phyloP scores from a whole-genome alignment of 805 yeast species.

The Teunomyces panamensis region DNA sequence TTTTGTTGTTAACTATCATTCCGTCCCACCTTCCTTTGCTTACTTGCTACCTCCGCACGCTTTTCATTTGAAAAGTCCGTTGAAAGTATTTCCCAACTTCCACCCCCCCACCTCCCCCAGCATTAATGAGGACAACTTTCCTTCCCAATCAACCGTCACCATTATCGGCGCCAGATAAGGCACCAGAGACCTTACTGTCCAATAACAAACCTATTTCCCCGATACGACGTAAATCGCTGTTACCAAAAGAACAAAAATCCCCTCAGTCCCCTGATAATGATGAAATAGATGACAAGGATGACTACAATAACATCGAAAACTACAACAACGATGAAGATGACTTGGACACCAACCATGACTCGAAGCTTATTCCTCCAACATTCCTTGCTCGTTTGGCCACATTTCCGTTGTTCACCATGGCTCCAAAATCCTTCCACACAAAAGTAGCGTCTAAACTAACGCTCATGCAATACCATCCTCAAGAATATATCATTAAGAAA shows the following conservation, averaged over 20 bases:
- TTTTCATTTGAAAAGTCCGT: neutral
- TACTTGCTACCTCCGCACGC: neutral
- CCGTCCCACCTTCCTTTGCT: neutral
- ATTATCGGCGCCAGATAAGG: neutral
- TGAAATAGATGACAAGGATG: slow-evolving; percentile 10
- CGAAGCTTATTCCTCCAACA: slow-evolving; percentile 46
- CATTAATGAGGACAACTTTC: neutral
- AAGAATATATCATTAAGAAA: slow-evolving; percentile 63
- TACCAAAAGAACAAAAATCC: neutral
- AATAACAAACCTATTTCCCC: neutral
- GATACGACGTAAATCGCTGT: slow-evolving; percentile 5
- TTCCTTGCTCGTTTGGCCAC: slow-evolving; percentile 51
- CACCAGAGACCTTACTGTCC: neutral
- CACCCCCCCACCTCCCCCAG: slow-evolving; percentile 11
- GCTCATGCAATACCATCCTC: slow-evolving; percentile 62
- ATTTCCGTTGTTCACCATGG: slow-evolving; percentile 65
- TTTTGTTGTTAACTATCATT: neutral
- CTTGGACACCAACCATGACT: slow-evolving; percentile 5
- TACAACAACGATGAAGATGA: slow-evolving; percentile 11
- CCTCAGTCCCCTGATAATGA: neutral
- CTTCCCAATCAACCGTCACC: slow-evolving; percentile 1
- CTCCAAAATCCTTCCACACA: slow-evolving; percentile 62
- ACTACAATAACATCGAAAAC: slow-evolving; percentile 9
- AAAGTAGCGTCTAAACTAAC: slow-evolving; percentile 57
- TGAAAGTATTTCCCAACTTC: neutral